Evolutionary conservation across 2,329 filamentous ascomycete species (phyloP), one percentile per base, ranked within the genome.

Genomic region (Fusarium transvaalense): DNA sequence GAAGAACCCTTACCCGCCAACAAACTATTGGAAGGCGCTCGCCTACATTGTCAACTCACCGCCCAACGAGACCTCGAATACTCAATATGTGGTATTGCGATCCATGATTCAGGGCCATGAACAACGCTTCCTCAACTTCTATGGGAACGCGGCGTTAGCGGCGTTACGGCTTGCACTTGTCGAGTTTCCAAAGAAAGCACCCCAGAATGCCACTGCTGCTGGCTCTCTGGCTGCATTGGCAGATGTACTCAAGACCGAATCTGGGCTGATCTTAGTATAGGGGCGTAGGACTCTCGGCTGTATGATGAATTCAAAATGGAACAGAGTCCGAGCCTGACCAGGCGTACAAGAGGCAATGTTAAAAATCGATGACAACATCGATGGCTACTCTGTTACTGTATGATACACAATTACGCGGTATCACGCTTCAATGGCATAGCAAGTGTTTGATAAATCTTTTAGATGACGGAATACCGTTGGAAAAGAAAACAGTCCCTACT

Each of bases 11-110:
- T 96, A 88, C 79, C 94, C 91, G 6, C 92, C 92, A 48, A 85
- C 84, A 0, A 85, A 94, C 57, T 98, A 96, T 82, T 99, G 96
- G 96, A 85, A 84, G 37, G 86, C 91, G 1, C 82, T 98, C 58
- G 88, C 93, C 1, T 85, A 85, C 42, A 92, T 98, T 37, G 82
- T 94, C 75, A 94, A 93, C 76, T 91, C 92, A 0, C 91, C 93
- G 0, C 75, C 88, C 0, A 78, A 81, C 12, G 85, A 92, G 68
- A 85, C 91, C 12, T 91, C 89, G n/a, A 87, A 90, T 64, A 94
- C 91, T 0, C 92, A 94, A 69, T 88, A 89, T 64, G 84, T 90
- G 7, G 87, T 94, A 3, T 82, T 95, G 39, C 87, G 89, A 61
- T 84, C 88, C 10, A 89, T 95, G 85, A 87, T 95, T 31, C 86